A percentile compares a stretch with the other conserved stretches of the same genome.
These are phyloP conservation scores for Oemleria cerasiformis DNA, from an alignment of 306 rosid species.

Conservation along the genomic window DNA sequence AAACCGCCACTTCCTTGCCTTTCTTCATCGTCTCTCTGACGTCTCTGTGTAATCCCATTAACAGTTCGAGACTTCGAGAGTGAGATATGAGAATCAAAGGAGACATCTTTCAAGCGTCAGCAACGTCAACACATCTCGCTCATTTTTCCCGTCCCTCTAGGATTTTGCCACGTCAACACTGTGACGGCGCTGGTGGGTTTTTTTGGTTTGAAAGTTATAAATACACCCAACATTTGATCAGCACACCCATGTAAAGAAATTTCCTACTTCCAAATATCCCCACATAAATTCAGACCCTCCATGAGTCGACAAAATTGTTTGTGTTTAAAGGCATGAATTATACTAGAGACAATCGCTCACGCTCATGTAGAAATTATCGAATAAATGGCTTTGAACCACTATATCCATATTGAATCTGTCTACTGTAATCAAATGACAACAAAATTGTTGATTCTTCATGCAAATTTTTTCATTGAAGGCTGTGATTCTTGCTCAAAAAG, in stretches of 20 bases:
- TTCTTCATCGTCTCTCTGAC: conserved; percentile 29
- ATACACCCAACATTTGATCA: neutral
- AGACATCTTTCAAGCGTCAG: neutral
- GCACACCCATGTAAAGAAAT: neutral
- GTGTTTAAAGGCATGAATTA: too few species aligned
- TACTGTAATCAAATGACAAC: too few species aligned
- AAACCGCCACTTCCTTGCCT: conserved; percentile 26
- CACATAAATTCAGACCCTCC: too few species aligned
- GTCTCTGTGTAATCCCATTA: neutral
- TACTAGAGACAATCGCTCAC: too few species aligned
- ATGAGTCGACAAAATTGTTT: too few species aligned
- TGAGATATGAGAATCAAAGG: neutral
- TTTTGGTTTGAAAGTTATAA: neutral
- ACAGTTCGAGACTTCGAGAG: neutral
- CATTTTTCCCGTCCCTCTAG: neutral
- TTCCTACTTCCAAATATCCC: too few species aligned
- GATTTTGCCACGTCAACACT: neutral
- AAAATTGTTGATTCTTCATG: too few species aligned
- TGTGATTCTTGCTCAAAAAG: too few species aligned
- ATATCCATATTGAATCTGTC: too few species aligned
- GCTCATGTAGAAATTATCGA: too few species aligned
- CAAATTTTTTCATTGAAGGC: too few species aligned
- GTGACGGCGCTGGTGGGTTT: neutral
- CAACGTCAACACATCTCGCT: neutral
- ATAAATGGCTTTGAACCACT: too few species aligned